Percentiles rank a stretch among this genome's conserved stretches.
Conservation (phyloP, 371 early-diverging fungal species). For the Phascolomyces articulosus region DNA sequence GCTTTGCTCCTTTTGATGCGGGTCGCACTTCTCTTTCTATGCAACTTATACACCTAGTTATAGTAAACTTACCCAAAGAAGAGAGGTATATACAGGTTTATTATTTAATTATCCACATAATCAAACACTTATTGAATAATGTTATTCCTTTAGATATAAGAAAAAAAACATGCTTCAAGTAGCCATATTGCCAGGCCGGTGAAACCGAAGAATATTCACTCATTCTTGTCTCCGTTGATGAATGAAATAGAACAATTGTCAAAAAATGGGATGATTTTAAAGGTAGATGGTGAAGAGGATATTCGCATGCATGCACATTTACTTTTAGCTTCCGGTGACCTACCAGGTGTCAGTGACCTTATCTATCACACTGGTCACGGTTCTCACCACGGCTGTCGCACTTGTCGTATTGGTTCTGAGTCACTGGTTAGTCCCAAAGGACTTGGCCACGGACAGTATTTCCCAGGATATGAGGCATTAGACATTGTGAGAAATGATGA, state of each 20-base stretch:
- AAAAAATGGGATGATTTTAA: neutral
- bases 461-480: neutral
- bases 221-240: neutral
- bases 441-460: neutral
- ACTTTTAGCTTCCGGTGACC: neutral
- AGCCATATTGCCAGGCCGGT: neutral
- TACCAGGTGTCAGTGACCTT: slow-evolving; percentile 3
- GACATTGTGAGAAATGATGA: neutral
- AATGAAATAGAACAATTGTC: slow-evolving; percentile 1
- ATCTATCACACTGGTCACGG: slow-evolving; percentile 4
- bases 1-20: neutral
- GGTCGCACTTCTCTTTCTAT: neutral
- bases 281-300: neutral
- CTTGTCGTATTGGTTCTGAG: neutral
- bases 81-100: neutral
- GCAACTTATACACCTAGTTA: neutral
- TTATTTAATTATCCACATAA: too few species aligned
- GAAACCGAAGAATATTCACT: slow-evolving; percentile 4
- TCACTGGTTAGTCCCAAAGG: slow-evolving; percentile 5
- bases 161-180: neutral
- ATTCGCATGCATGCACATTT: slow-evolving; percentile 1
- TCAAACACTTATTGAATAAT: too few species aligned
- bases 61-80: neutral
- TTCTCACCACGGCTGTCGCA: slow-evolving; percentile 3
- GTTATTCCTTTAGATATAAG: slow-evolving; percentile 7